Evolutionary conservation across 2,329 filamentous ascomycete genomes (phyloP), one percentile per base, ranked within the genome.

Genomic region (Grosmannia clavigera): DNA sequence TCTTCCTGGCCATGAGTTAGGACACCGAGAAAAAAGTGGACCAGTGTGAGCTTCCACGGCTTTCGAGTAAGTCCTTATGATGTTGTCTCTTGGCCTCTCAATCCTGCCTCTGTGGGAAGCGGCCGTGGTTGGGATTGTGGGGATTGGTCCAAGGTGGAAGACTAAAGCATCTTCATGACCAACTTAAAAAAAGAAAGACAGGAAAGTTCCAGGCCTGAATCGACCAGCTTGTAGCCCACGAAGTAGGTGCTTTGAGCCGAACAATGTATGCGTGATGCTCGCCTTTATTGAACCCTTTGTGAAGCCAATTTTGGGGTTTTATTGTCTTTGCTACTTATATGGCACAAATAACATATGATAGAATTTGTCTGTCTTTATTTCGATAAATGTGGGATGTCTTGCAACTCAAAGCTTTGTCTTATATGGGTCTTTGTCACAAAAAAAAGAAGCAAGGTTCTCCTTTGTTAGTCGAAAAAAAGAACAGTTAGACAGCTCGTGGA

Each of bases 41-140:
- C 61, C 68, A 12, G 48, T 70, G 11, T 63, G 61, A 12, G 67
- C 67, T 0, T 71, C 71, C 55, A 65, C 65, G 6, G 66, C 70
- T n/a, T 71, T 69, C 35, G 68, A 67, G 16, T 70, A 70, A 61
- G 60, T 66, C 11, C 66, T 72, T 29, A 68, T 70, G 38, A 65
- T 71, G 1, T 50, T 70, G 0, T 65, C 67, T 1, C 60, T 71
- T 2, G 66, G 68, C 2, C 60, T 72, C 14, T 67, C 69, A 0
- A 29, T 64, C 0, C 65, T 71, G 66, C 58, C 66, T 68, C 31
- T 67, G 61, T 29, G 68, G 68, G 40, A 67, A 68, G 61, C 63
- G 60, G 50, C 57, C 70, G 11, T 62, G 70, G 2, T 46, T 63
- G 57, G 70, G 65, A 67, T 70, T 68, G 0, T 66, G 65, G 0